A percentile compares a stretch with the other conserved stretches of the same genome.
These are phyloP conservation scores for Lanmaoa pseudosensibilis DNA, from an alignment of 768 basidiomycete genomes.

Conservation along the genomic window DNA sequence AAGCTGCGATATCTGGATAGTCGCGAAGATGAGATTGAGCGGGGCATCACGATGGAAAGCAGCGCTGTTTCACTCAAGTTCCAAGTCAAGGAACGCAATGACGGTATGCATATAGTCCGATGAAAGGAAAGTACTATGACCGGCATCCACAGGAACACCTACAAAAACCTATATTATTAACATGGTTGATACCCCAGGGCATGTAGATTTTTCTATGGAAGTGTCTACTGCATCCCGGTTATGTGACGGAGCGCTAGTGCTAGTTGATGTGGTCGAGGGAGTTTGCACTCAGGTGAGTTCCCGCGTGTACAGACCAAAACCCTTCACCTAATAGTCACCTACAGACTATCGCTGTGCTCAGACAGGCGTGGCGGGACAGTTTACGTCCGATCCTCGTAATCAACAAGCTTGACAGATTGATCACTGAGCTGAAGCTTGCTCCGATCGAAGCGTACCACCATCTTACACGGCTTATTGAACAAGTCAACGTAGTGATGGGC, in stretches of 20 bases:
- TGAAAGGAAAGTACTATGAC: conserved; percentile 29
- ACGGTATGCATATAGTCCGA: conserved; percentile 49
- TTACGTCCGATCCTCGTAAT: conserved; percentile 91
- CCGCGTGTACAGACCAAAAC: neutral
- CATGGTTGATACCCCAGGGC: conserved; percentile 98
- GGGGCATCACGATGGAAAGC: conserved; percentile 99
- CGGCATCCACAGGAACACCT: conserved; percentile 47
- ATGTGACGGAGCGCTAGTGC: conserved; percentile 92
- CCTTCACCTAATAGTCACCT: neutral
- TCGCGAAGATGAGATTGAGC: conserved; percentile 94
- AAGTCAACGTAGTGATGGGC: conserved; percentile 98
- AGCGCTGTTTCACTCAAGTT: conserved; percentile 91
- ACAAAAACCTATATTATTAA: conserved; percentile 82
- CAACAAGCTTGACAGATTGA: conserved; percentile 93
- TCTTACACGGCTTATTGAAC: conserved; percentile 88
- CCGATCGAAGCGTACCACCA: conserved; percentile 95
- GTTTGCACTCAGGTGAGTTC: conserved; percentile 89
- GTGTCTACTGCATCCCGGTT: conserved; percentile 92
- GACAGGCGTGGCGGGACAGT: conserved; percentile 91
- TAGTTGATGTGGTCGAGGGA: conserved; percentile 97
- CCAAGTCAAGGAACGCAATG: conserved; percentile 67
- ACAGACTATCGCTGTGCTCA: conserved; percentile 91
- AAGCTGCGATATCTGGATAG: conserved; percentile 95
- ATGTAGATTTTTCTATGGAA: conserved; percentile 97
- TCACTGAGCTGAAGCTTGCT: conserved; percentile 89